Percentiles rank a stretch among this genome's conserved stretches.
These are phyloP conservation scores for Macroventuria anomochaeta DNA, from an alignment of 2,329 filamentous ascomycete genomes.

Conservation along the genomic window DNA sequence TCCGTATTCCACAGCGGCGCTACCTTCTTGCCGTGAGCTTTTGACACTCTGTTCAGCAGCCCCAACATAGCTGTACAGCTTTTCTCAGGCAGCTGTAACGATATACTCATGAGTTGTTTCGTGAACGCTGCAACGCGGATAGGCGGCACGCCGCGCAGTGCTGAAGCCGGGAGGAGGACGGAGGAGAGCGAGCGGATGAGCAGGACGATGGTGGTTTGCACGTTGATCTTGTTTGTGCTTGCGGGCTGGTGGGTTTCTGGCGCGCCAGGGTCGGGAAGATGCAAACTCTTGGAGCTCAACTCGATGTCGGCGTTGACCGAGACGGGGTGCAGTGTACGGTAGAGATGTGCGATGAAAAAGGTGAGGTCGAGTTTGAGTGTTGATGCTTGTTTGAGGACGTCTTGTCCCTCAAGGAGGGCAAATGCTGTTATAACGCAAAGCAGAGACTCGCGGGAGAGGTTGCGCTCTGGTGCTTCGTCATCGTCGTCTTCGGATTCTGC, in stretches of 20 bases:
- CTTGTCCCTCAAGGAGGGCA: slow-evolving; percentile 93
- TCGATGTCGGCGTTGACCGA: slow-evolving; percentile 87
- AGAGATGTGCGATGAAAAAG: slow-evolving; percentile 95
- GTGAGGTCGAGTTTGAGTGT: slow-evolving; percentile 87
- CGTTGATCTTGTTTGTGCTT: slow-evolving; percentile 78
- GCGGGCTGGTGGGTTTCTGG: slow-evolving; percentile 49
- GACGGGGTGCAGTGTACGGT: slow-evolving; percentile 80
- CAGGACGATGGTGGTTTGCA: slow-evolving; percentile 92
- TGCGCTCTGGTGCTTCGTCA: slow-evolving; percentile 53
- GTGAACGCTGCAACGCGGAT: slow-evolving; percentile 88
- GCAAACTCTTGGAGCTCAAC: slow-evolving; percentile 74
- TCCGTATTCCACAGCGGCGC: slow-evolving; percentile 92
- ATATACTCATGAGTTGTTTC: slow-evolving; percentile 84
- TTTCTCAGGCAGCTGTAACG: slow-evolving; percentile 90
- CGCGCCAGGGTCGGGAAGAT: slow-evolving; percentile 70
- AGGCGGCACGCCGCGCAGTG: slow-evolving; percentile 77
- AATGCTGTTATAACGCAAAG: slow-evolving; percentile 97
- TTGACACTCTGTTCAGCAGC: slow-evolving; percentile 77
- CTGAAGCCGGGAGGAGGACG: slow-evolving; percentile 76
- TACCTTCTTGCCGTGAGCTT: slow-evolving; percentile 82
- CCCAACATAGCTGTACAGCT: slow-evolving; percentile 80
- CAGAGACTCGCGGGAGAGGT: slow-evolving; percentile 86
- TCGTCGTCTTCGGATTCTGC: slow-evolving; percentile 58
- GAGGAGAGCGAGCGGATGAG: slow-evolving; percentile 85
- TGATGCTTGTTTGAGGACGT: slow-evolving; percentile 82